Conservation (phyloP, 2,329 filamentous ascomycete genomes). For the Phaeoacremonium minimum region DNA sequence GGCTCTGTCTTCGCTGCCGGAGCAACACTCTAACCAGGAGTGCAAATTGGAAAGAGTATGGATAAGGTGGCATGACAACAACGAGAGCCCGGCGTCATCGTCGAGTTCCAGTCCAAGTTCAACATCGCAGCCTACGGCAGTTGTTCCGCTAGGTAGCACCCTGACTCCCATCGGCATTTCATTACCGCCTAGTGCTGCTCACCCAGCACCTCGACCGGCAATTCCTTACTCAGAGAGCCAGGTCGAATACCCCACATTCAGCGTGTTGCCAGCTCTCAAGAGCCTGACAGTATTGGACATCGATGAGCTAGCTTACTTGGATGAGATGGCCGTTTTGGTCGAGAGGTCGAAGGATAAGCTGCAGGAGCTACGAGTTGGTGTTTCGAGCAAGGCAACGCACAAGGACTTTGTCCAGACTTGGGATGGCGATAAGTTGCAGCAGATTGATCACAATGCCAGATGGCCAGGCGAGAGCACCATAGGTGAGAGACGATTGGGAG, state of each 20-base stretch:
- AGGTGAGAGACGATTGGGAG: slow-evolving; percentile 60
- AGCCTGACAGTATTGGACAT: slow-evolving; percentile 76
- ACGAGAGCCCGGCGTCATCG: slow-evolving; percentile 32
- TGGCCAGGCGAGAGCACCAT: slow-evolving; percentile 55
- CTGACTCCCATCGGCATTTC: slow-evolving; percentile 36
- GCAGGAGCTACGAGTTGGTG: slow-evolving; percentile 69
- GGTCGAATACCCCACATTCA: slow-evolving; percentile 77
- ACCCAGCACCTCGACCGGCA: slow-evolving; percentile 26
- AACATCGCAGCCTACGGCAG: slow-evolving; percentile 11
- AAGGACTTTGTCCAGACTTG: slow-evolving; percentile 56
- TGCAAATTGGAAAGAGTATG: slow-evolving; percentile 71
- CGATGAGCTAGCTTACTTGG: slow-evolving; percentile 76
- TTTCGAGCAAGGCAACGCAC: slow-evolving; percentile 46
- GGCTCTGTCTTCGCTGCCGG: slow-evolving; percentile 66
- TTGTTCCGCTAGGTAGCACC: slow-evolving; percentile 27
- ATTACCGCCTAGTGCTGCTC: slow-evolving; percentile 20
- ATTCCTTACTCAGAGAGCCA: slow-evolving; percentile 48
- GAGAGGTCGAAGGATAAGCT: slow-evolving; percentile 63
- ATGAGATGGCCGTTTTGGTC: slow-evolving; percentile 76
- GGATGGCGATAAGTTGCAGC: slow-evolving; percentile 58
- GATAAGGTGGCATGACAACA: slow-evolving; percentile 81
- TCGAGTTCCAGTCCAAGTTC: slow-evolving; percentile 19
- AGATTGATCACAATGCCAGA: slow-evolving; percentile 55
- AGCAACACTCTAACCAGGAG: slow-evolving; percentile 50
- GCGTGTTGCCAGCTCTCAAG: slow-evolving; percentile 68